Percentiles rank a stretch among this genome's conserved stretches.
Conservation (phyloP, 2,329 filamentous ascomycete species). For the Colletotrichum sp. region DNA sequence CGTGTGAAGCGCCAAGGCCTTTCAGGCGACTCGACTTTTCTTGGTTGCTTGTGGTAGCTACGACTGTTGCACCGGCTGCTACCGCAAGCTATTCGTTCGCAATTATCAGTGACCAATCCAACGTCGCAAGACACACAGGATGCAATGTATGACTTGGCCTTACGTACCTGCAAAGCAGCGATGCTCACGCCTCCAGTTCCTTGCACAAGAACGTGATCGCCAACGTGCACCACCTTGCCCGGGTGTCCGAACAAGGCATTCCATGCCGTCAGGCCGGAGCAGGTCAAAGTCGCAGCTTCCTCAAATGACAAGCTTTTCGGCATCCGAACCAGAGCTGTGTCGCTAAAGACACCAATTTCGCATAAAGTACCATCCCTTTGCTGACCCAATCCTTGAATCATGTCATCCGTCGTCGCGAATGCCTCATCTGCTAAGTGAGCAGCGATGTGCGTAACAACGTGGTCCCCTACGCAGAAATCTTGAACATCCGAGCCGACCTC, state of each 20-base stretch:
- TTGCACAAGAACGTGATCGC: slow-evolving; percentile 39
- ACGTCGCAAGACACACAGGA: too few relatives aligned
- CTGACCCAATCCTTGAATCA: too few relatives aligned
- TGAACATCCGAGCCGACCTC: not conserved
- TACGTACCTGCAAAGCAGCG: slow-evolving; percentile 32
- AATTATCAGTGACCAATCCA: too few relatives aligned
- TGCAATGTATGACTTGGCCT: too few relatives aligned
- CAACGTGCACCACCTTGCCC: slow-evolving; percentile 41
- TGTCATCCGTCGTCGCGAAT: too few relatives aligned
- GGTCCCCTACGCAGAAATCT: not conserved
- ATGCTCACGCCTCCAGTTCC: slow-evolving; percentile 46
- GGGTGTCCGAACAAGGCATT: slow-evolving; percentile 54
- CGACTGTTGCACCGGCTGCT: too few relatives aligned
- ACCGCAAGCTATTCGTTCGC: too few relatives aligned
- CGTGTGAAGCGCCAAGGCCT: too few relatives aligned
- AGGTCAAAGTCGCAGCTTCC: slow-evolving; percentile 49
- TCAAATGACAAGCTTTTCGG: not conserved
- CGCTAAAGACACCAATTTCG: not conserved
- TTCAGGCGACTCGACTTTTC: too few relatives aligned
- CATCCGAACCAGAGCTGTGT: not conserved
- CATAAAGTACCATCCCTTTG: not conserved
- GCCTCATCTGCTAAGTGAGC: too few relatives aligned
- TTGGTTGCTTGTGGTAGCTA: too few relatives aligned
- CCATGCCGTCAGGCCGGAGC: slow-evolving; percentile 56
- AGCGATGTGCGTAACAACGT: too few relatives aligned